Base-by-base conservation (phyloP, 495 filamentous ascomycete species). In the Penicillium tannophilum region DNA sequence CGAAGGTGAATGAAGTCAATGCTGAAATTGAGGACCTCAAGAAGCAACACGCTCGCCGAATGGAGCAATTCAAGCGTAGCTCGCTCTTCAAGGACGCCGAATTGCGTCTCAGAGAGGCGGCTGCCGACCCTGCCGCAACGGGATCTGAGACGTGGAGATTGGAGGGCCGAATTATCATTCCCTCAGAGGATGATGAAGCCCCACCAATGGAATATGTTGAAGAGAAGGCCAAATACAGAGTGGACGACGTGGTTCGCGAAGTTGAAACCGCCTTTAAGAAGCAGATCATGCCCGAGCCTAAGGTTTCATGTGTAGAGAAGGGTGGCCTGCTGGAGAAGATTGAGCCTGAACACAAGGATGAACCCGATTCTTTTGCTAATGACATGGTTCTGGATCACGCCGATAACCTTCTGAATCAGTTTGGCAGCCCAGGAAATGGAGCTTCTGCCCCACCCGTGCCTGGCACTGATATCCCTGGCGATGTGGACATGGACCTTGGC, bases 11-110 rank as follows among this genome's bases (percentile, higher is more conserved):
- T 2, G 79, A 89, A 35, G 85, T 86, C 58, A 83, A 86, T 41
- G 84, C 84, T 6, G 92, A 97, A 70, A 90, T 97, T 45, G 86
- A 92, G 62, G 82, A 86, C 52, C 80, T 98, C 79, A 93, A 89
- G 75, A 80, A 79, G 12, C 82, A 89, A 26, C 93, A 98, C 70
- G 84, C 84, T 1, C 87, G 80, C 61, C 80, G 84, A 26, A 83
- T 97, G 76, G 81, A 85, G 11, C 90, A 88, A 64, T 84, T 97
- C 60, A 84, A 85, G 65, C 84, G 83, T 30, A 87, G 84, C 35
- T 82, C 83, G 3, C 59, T 85, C 12, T 74, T 90, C 39, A 88
- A 83, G 63, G 76, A 82, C 30, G 84, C 88, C 1, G 91, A 93
- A 50, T 20, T 72, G 43, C 74, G 76, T 12, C 71, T 81, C 10